Evolutionary conservation across 2,329 filamentous ascomycete species (phyloP).

Genomic region (Diaporthe citri): DNA sequence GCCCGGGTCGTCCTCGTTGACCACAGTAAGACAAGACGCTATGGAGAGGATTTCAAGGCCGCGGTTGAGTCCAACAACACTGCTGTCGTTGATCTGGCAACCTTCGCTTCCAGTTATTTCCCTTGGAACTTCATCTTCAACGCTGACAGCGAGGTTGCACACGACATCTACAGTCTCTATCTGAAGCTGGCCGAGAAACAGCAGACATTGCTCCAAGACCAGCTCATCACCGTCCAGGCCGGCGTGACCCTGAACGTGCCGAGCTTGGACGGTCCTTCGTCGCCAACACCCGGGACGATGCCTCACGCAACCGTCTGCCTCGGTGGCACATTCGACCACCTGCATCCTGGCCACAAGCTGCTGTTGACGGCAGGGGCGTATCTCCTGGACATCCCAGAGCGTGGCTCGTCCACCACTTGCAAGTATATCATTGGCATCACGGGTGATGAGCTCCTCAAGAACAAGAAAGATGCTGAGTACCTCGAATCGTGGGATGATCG

Average conservation of each 20-base stretch:
- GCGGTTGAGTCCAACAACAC: slow-evolving; percentile 60
- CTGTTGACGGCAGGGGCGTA: slow-evolving; percentile 89
- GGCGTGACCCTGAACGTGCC: slow-evolving; percentile 61
- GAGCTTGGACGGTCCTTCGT: slow-evolving; percentile 39
- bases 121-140: slow-evolving; percentile 77
- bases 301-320: slow-evolving; percentile 77
- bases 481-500: slow-evolving; percentile 86
- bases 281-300: slow-evolving; percentile 43
- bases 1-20: slow-evolving; percentile 80
- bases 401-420: slow-evolving; percentile 56
- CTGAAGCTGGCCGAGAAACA: slow-evolving; percentile 60
- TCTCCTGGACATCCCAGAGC: slow-evolving; percentile 68
- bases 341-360: slow-evolving; percentile 96
- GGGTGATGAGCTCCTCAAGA: slow-evolving; percentile 85
- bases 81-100: slow-evolving; percentile 61
- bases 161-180: slow-evolving; percentile 66
- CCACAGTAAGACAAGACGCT: slow-evolving; percentile 58
- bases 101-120: slow-evolving; percentile 65
- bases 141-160: slow-evolving; percentile 73
- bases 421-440: slow-evolving; percentile 88
- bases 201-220: slow-evolving; percentile 61
- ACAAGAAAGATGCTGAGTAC: slow-evolving; percentile 87
- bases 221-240: slow-evolving; percentile 65
- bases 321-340: slow-evolving; percentile 95
- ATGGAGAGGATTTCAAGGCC: slow-evolving; percentile 50